phyloP scores from a whole-genome alignment of 164 flowering plant species.

The Magnolia officinalis region DNA sequence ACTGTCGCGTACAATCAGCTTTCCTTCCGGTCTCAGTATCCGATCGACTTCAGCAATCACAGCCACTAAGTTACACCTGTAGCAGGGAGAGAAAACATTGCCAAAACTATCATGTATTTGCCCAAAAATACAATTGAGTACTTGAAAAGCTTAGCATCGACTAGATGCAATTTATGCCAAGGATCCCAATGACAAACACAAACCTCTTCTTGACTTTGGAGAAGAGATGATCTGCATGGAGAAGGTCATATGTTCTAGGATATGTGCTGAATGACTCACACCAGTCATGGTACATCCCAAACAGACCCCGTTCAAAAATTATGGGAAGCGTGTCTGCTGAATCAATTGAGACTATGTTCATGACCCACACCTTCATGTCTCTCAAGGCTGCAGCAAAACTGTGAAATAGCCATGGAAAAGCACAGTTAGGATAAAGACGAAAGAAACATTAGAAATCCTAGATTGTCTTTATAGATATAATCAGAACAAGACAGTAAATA shows the following conservation, averaged over 20 bases:
- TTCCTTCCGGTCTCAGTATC: conserved; percentile 85
- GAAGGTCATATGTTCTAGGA: conserved; percentile 90
- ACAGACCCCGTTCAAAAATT: conserved; percentile 86
- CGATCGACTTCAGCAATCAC: conserved; percentile 83
- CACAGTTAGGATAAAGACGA: neutral
- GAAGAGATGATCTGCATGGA: conserved; percentile 95
- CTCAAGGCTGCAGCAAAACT: conserved; percentile 93
- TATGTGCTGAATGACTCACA: conserved; percentile 96
- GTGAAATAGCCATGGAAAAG: conserved; percentile 17
- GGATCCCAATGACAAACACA: neutral
- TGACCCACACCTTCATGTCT: conserved; percentile 83
- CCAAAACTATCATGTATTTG: neutral
- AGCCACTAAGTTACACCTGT: conserved; percentile 66
- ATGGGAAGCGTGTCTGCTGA: conserved; percentile 91
- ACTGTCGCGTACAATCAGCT: conserved; percentile 73
- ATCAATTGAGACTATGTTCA: conserved; percentile 85
- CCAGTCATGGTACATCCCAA: conserved; percentile 97
- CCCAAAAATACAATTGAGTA: neutral
- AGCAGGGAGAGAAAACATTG: neutral
- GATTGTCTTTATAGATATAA: neutral
- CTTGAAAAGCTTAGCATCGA: neutral
- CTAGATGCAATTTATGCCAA: neutral
- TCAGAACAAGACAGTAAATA: neutral
- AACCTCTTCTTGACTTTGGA: conserved; percentile 72
- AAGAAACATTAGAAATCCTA: neutral